A percentile compares a stretch with the other conserved stretches of the same genome.
Conservation (phyloP, 2,329 filamentous ascomycete species). For the Fusarium sp. region DNA sequence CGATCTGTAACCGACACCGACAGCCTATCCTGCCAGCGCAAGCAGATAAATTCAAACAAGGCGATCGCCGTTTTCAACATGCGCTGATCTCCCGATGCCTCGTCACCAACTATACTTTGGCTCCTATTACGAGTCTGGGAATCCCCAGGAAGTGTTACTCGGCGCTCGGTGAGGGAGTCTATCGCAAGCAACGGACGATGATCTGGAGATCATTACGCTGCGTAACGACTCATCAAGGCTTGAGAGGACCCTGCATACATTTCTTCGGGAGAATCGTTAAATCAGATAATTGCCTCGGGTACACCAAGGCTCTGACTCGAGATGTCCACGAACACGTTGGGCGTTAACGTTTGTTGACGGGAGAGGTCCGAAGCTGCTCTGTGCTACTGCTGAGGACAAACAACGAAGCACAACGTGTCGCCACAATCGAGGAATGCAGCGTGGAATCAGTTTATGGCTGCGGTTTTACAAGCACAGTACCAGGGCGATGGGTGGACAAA, state of each 20-base stretch:
- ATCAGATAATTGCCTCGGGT: conserved; percentile 12
- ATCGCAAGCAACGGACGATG: conserved; percentile 18
- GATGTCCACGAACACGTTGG: conserved; percentile 23
- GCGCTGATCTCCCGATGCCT: background rate
- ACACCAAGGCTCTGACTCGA: conserved; percentile 9
- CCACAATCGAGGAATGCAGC: conserved; percentile 19
- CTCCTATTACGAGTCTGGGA: background rate
- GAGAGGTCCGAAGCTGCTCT: conserved; percentile 5
- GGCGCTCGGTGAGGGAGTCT: conserved; percentile 7
- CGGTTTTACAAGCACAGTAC: background rate
- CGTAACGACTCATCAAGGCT: conserved; percentile 17
- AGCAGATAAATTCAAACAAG: conserved; percentile 16
- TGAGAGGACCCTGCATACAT: conserved; percentile 2
- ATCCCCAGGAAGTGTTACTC: conserved; percentile 2
- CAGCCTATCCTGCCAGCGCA: conserved; percentile 8
- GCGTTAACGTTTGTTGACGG: conserved; percentile 19
- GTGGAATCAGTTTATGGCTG: conserved; percentile 2
- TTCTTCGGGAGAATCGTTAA: conserved; percentile 11
- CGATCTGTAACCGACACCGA: conserved; percentile 12
- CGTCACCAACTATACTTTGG: background rate
- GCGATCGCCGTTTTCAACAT: conserved; percentile 5
- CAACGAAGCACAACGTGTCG: conserved; percentile 16
- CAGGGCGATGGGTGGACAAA: conserved; percentile 12
- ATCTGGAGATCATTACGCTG: conserved; percentile 34
- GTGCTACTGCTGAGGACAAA: conserved; percentile 15